Percentiles rank a stretch among this genome's conserved stretches.
These are phyloP conservation scores for Sophora flavescens DNA, from an alignment of 306 rosid genomes.

Conservation along the genomic window DNA sequence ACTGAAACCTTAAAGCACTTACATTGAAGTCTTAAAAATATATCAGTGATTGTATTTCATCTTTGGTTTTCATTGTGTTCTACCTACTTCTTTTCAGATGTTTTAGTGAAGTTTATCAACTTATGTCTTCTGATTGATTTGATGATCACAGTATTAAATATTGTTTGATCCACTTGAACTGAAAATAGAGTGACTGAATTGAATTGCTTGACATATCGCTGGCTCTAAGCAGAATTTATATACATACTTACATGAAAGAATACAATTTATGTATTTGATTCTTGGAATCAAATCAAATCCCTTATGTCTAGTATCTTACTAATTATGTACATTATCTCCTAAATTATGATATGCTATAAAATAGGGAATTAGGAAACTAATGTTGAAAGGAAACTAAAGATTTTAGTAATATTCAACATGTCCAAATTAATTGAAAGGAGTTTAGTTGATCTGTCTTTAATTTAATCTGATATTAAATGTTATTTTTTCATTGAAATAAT, in stretches of 20 bases:
- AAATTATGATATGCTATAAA: too few species aligned
- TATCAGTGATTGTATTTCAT: constrained; percentile 4
- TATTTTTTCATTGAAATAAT: not conserved
- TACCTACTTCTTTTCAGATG: not conserved
- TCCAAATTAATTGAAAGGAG: not conserved
- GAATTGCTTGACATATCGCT: too few species aligned
- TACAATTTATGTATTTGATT: too few species aligned
- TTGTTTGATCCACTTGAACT: constrained; percentile 1
- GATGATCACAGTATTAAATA: constrained; percentile 8
- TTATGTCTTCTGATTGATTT: not conserved
- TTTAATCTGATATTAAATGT: not conserved
- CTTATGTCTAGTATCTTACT: too few species aligned
- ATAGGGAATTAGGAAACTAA: too few species aligned
- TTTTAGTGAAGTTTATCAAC: constrained; percentile 4
- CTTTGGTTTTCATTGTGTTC: not conserved
- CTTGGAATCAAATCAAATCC: too few species aligned
- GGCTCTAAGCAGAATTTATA: too few species aligned
- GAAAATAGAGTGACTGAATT: too few species aligned
- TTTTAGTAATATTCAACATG: too few species aligned
- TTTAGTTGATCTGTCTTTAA: not conserved
- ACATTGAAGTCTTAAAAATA: constrained; percentile 1
- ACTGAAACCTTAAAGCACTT: not conserved
- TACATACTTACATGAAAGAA: too few species aligned
- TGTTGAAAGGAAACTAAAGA: too few species aligned
- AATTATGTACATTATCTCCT: too few species aligned